These are phyloP conservation scores for Malus domestica DNA, from an alignment of 306 rosid genomes.

Conservation along the genomic window ASM211411v1 NC_041798.1:24067501-24068000, in stretches of 20 bases:
- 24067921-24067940: conserved; percentile 64
- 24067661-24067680: conserved; percentile 39
- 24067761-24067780: conserved; percentile 44
- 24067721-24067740: not conserved
- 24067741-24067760: conserved; percentile 1
- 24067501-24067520: conserved; percentile 58
- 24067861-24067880: conserved; percentile 43
- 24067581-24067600: conserved; percentile 55
- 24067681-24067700: conserved; percentile 54
- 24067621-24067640: conserved; percentile 53
- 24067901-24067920: conserved; percentile 29
- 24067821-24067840: conserved; percentile 57
- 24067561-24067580: conserved; percentile 72
- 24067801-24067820: conserved; percentile 61
- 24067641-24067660: conserved; percentile 40
- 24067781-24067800: conserved; percentile 23
- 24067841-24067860: conserved; percentile 49
- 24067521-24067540: conserved; percentile 64
- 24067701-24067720: not conserved
- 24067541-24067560: conserved; percentile 47
- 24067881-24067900: conserved; percentile 15
- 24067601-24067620: conserved; percentile 46
- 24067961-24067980: conserved; percentile 3
- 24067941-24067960: conserved; percentile 10
- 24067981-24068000: conserved; percentile 2